A percentile compares a stretch with the other conserved stretches of the same genome.
phyloP scores from a whole-genome alignment of 805 yeast genomes.

The Ascoidea asiatica region DNA sequence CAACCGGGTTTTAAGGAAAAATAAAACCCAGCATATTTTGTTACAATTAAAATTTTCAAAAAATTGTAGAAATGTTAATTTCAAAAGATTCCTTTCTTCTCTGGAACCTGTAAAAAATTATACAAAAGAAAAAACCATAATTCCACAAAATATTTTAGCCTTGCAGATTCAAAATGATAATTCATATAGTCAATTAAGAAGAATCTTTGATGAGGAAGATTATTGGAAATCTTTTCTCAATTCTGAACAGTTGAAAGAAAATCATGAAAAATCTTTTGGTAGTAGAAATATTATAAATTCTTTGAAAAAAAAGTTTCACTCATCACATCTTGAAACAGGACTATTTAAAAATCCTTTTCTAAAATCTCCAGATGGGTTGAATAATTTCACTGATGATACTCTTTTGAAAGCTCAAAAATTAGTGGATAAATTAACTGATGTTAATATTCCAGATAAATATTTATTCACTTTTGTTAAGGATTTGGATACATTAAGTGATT shows the following conservation, averaged over 20 bases:
- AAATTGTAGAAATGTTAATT: too few relatives aligned
- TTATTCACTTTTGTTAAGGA: slow-evolving; percentile 39
- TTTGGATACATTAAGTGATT: slow-evolving; percentile 77
- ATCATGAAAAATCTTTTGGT: slow-evolving; percentile 3
- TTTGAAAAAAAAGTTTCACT: background rate
- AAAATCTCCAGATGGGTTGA: slow-evolving; percentile 56
- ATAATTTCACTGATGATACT: slow-evolving; percentile 51
- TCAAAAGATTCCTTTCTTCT: background rate
- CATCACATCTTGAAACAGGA: slow-evolving; percentile 29
- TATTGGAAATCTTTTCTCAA: slow-evolving; percentile 27
- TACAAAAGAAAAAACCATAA: background rate
- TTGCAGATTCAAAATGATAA: background rate
- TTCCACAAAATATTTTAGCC: too few relatives aligned
- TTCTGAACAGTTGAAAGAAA: slow-evolving; percentile 24
- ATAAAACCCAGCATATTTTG: too few relatives aligned
- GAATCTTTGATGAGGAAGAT: slow-evolving; percentile 46
- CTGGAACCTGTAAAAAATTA: background rate
- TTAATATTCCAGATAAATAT: slow-evolving; percentile 29
- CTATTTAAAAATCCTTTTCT: slow-evolving; percentile 64
- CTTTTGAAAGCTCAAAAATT: slow-evolving; percentile 51
- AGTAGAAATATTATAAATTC: slow-evolving; percentile 4
- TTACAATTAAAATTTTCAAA: too few relatives aligned
- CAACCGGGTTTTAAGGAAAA: too few relatives aligned
- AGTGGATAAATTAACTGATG: slow-evolving; percentile 36
- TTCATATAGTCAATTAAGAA: slow-evolving; percentile 20